These are phyloP conservation scores for Fusarium cyanostomum DNA, from an alignment of 2,329 filamentous ascomycete genomes.

Conservation along the genomic window DNA sequence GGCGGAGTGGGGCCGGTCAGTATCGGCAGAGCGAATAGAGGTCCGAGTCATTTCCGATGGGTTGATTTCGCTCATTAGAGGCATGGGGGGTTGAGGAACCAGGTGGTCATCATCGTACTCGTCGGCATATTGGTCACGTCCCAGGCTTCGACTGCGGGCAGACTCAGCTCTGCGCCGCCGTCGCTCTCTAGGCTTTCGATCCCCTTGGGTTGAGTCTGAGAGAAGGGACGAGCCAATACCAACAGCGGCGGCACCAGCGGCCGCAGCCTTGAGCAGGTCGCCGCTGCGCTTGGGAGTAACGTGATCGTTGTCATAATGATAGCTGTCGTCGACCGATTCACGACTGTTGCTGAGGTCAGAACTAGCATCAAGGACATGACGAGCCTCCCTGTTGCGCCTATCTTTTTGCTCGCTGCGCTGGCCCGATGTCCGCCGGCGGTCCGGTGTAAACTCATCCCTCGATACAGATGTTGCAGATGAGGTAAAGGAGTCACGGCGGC, in stretches of 20 bases:
- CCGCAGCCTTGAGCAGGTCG: slow-evolving; percentile 57
- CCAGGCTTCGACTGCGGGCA: slow-evolving; percentile 55
- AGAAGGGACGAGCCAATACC: slow-evolving; percentile 48
- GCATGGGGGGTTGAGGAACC: slow-evolving; percentile 78
- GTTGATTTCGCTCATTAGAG: slow-evolving; percentile 85
- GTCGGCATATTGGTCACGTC: slow-evolving; percentile 57
- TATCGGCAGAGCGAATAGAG: slow-evolving; percentile 85
- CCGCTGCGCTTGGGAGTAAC: slow-evolving; percentile 57
- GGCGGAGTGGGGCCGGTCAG: slow-evolving; percentile 75
- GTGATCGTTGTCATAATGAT: slow-evolving; percentile 50
- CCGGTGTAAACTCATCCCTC: slow-evolving; percentile 65
- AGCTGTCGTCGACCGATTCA: slow-evolving; percentile 55
- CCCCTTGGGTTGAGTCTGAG: slow-evolving; percentile 56
- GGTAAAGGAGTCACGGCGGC: slow-evolving; percentile 71
- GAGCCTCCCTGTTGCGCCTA: slow-evolving; percentile 62
- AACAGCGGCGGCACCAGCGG: slow-evolving; percentile 57
- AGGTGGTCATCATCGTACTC: slow-evolving; percentile 66
- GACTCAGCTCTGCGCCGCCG: slow-evolving; percentile 63
- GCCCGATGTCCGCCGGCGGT: slow-evolving; percentile 69
- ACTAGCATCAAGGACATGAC: slow-evolving; percentile 63
- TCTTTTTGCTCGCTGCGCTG: slow-evolving; percentile 59
- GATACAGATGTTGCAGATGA: slow-evolving; percentile 66
- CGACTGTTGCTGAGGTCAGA: slow-evolving; percentile 60
- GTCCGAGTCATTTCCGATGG: slow-evolving; percentile 88
- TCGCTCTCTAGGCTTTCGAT: slow-evolving; percentile 61